phyloP scores from a whole-genome alignment of 1,284 basidiomycete genomes.

The Apiotrichum montevideense region DNA sequence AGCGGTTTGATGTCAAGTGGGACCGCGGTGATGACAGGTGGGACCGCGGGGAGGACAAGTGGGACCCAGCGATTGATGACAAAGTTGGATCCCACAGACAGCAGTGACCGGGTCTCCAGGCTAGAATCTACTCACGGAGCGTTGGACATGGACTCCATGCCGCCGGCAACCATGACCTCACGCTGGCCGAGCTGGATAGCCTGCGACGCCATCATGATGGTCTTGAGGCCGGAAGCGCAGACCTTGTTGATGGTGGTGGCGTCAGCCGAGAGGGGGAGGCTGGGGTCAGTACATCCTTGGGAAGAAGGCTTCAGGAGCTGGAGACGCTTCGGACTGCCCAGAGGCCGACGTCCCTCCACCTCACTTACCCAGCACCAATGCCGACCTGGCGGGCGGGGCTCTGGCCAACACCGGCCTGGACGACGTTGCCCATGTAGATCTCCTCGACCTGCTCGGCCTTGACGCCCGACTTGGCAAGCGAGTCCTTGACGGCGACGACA shows the following conservation, averaged over 20 bases:
- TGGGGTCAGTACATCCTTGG: conserved; percentile 3
- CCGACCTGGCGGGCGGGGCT: conserved; percentile 93
- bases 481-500: conserved; percentile 79
- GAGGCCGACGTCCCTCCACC: no score
- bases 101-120: no score
- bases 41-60: no score
- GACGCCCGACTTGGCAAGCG: conserved; percentile 72
- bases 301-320: no score
- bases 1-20: not conserved
- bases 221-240: conserved; percentile 93
- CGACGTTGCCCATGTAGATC: conserved; percentile 93
- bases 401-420: conserved; percentile 93
- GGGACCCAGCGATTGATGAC: no score
- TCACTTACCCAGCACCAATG: conserved; percentile 64
- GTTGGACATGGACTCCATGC: conserved; percentile 97
- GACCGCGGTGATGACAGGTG: not conserved
- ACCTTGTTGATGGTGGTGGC: conserved; percentile 99
- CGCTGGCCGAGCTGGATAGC: conserved; percentile 76
- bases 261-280: conserved; percentile 71
- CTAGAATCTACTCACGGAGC: conserved; percentile 62
- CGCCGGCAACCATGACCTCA: conserved; percentile 81
- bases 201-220: conserved; percentile 88
- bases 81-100: no score
- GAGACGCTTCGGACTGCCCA: no score
- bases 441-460: conserved; percentile 81